Conservation (phyloP, 805 yeast genomes). For the Yamadazyma sp. region DNA sequence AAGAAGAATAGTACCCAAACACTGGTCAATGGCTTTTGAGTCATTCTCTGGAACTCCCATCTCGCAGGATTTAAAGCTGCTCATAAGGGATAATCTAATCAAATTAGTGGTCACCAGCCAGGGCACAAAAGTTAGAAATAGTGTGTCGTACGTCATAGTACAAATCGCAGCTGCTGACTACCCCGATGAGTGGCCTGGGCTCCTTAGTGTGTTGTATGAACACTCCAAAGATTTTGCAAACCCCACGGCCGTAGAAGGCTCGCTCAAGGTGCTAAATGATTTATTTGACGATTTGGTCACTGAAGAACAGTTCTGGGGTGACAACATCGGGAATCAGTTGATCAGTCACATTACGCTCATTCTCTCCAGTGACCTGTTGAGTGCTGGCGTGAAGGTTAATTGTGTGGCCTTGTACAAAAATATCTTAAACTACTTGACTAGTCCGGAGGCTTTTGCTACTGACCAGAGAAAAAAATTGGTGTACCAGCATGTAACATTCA, state of each 20-base stretch:
- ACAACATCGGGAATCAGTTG: slow-evolving; percentile 60
- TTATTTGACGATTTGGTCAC: slow-evolving; percentile 82
- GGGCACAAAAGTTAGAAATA: slow-evolving; percentile 60
- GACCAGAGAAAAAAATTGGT: slow-evolving; percentile 38
- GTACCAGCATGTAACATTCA: slow-evolving; percentile 21
- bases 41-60: slow-evolving; percentile 70
- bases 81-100: slow-evolving; percentile 53
- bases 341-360: slow-evolving; percentile 47
- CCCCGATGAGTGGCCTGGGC: slow-evolving; percentile 94
- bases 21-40: slow-evolving; percentile 84
- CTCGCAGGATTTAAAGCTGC: slow-evolving; percentile 48
- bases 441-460: slow-evolving; percentile 46
- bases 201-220: slow-evolving; percentile 50
- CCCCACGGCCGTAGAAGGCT: slow-evolving; percentile 47
- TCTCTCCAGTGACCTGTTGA: slow-evolving; percentile 34
- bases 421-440: slow-evolving; percentile 52
- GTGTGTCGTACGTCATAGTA: slow-evolving; percentile 72
- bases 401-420: slow-evolving; percentile 54
- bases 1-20: slow-evolving; percentile 64
- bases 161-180: slow-evolving; percentile 87
- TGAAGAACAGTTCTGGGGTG: slow-evolving; percentile 82
- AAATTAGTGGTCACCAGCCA: slow-evolving; percentile 41
- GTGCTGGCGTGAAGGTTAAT: slow-evolving; percentile 29
- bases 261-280: slow-evolving; percentile 64
- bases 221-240: slow-evolving; percentile 32